Percentiles rank a stretch among this genome's conserved stretches.
phyloP scores from a whole-genome alignment of 2,329 filamentous ascomycete species.

The Ophiosphaerella herpotricha region DNA sequence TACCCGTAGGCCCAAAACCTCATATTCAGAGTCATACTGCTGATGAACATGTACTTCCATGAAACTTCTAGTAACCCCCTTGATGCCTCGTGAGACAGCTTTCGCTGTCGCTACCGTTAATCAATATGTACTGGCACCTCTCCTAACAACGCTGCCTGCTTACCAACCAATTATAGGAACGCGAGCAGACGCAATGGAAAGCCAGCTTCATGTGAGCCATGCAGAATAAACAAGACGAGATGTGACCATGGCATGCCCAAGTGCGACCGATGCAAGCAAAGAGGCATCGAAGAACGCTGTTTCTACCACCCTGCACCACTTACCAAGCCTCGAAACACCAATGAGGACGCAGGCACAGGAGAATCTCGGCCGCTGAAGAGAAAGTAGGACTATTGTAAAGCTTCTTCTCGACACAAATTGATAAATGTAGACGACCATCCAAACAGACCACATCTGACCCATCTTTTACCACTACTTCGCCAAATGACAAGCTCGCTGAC shows the following conservation, averaged over 20 bases:
- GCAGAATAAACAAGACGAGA: constrained; percentile 40
- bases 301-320: constrained; percentile 44
- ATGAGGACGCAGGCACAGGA: constrained; percentile 16
- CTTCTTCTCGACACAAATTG: not conserved
- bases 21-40: not conserved
- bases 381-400: constrained; percentile 24
- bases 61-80: not conserved
- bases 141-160: not conserved
- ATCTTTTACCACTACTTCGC: constrained; percentile 17
- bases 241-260: constrained; percentile 40
- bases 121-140: not conserved
- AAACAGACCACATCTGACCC: constrained; percentile 11
- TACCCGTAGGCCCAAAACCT: too few species aligned
- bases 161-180: constrained; percentile 24
- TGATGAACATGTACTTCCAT: not conserved
- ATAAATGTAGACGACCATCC: constrained; percentile 21
- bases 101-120: not conserved
- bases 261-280: constrained; percentile 39
- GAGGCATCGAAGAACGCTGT: constrained; percentile 39
- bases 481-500: constrained; percentile 33
- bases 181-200: constrained; percentile 39
- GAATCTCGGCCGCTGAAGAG: constrained; percentile 28
- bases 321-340: constrained; percentile 29
- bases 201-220: constrained; percentile 41
- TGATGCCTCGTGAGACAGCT: too few species aligned